phyloP scores from a whole-genome alignment of 805 yeast species.

The Brettanomyces anomalus region DNA sequence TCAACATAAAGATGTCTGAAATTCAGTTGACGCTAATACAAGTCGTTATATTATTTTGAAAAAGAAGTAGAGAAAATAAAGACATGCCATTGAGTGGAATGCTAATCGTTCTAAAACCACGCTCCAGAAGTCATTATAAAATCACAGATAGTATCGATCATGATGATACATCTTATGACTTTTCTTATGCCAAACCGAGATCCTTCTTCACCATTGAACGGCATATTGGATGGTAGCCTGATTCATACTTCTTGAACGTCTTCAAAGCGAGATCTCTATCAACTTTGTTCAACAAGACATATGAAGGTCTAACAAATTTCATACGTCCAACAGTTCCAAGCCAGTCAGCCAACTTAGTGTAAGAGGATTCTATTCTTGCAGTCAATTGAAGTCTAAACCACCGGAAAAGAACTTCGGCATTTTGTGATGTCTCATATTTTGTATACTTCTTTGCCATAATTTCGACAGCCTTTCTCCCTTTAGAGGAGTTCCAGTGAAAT shows the following conservation, averaged over 20 bases:
- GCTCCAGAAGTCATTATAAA: no score
- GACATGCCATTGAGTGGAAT: no score
- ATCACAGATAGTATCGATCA: no score
- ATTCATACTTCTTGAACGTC: conserved; percentile 53
- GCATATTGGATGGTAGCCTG: conserved; percentile 78
- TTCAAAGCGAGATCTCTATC: conserved; percentile 55
- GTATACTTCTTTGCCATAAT: conserved; percentile 26
- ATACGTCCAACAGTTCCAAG: conserved; percentile 87
- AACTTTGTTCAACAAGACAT: conserved; percentile 51
- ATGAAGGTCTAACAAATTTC: conserved; percentile 91
- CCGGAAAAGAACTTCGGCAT: conserved; percentile 76
- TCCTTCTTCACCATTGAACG: conserved; percentile 77
- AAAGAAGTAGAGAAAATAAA: no score
- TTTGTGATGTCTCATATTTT: conserved; percentile 43
- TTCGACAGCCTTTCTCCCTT: conserved; percentile 25
- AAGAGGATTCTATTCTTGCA: conserved; percentile 37
- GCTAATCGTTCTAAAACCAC: no score
- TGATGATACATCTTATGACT: no score
- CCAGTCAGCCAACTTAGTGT: conserved; percentile 65
- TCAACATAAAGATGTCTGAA: no score
- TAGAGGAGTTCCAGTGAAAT: conserved; percentile 23
- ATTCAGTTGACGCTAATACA: no score
- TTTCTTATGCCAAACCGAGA: conserved; percentile 31
- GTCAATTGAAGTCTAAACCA: conserved; percentile 62
- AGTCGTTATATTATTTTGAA: no score